Evolutionary conservation across 345 rosid species (phyloP), one percentile per base, ranked within the genome.

Genomic region (Euphorbia pulcherrima): DNA sequence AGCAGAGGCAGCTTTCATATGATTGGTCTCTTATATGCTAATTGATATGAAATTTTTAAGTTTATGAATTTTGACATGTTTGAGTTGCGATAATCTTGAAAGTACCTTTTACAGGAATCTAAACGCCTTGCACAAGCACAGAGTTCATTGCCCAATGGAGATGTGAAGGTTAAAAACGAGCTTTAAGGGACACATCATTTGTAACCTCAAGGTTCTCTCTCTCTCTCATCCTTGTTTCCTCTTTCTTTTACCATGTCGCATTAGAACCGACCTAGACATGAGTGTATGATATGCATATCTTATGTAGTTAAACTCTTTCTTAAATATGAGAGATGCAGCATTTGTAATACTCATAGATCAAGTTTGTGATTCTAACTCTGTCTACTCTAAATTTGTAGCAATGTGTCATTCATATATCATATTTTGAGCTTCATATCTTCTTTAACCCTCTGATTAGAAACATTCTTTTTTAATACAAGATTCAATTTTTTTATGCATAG

Each of bases 121-220:
- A 94, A 88, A 75, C 83, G 92, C 67, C 78, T 81, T 76, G 88
- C 92, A 6, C 96, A 88, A 61, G 78, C 88, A 7, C 97, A 89
- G 76, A 86, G 78, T 70, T 74, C 75, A 46, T 82, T 91, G 65
- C 94, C 96, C 48, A 90, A 93, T 80, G 97, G 98, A 68, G 97
- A 93, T 68, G 81, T 86, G 56, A 91, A 86, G 77, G 84, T 87
- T 62, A 87, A 93, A 76, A 33, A 74, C 21, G 97, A 93, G 77
- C 77, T 67, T 65, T 89, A 80, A 77, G 55, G 33, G 4, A 20
- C 11, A 10, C 37, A 30, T 17, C 2, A 26, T 46, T 4, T 29
- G 29, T 55, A 20, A 70, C 10, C 53, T 52, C 27, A 52, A 52
- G 26, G 13, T 55, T 70, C 24, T 44, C 50, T 44, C 50, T 44